Evolutionary conservation across 352 stramenopile genomes (phyloP), one percentile per base, ranked within the genome.

Genomic region (Plasmopara muralis): DNA sequence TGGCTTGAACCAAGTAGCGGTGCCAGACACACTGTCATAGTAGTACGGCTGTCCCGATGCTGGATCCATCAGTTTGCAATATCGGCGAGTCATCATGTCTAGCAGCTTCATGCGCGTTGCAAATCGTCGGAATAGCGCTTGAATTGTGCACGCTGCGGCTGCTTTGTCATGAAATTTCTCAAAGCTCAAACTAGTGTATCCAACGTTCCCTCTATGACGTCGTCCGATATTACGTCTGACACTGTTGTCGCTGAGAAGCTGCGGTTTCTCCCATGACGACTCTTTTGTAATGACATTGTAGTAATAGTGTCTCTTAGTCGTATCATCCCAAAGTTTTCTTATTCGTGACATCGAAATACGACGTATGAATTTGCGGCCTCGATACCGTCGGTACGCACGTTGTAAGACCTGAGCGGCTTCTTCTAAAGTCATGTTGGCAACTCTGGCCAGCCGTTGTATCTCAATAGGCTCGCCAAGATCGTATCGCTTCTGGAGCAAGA

Each of bases 241-340:
- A 0, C 50, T 50, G 15, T 67, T 57, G n/a, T 67, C 50, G 20
- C 66, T 34, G 20, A 65, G 52, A 13, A 86, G 57, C 7, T 56
- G 67, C 4, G 81, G 82, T 16, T 77, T 83, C n/a, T 83, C 60
- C 79, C 76, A 88, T 6, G 64, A 81, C 2, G 82, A 85, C 31
- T 83, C 58, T 30, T 86, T 80, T 6, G 79, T 90, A 41, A 78
- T 63, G 9, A 59, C 66, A 47, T 92, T 85, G 65, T 87, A 87
- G 64, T 86, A 92, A 55, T 81, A 92, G 42, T 60, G 72, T 34
- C 75, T 50, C 0, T 71, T 68, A 9, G 71, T 70, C 15, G 40
- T 53, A 5, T 75, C 62, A 43, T 92, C 82, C 18, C 75, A 68
- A 16, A 89, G 62, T 53, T 72, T 79, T 28, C 74, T 79, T 38